A percentile compares a stretch with the other conserved stretches of the same genome.
phyloP scores from a whole-genome alignment of 352 stramenopile genomes.

The Globisporangium paddicum region DNA sequence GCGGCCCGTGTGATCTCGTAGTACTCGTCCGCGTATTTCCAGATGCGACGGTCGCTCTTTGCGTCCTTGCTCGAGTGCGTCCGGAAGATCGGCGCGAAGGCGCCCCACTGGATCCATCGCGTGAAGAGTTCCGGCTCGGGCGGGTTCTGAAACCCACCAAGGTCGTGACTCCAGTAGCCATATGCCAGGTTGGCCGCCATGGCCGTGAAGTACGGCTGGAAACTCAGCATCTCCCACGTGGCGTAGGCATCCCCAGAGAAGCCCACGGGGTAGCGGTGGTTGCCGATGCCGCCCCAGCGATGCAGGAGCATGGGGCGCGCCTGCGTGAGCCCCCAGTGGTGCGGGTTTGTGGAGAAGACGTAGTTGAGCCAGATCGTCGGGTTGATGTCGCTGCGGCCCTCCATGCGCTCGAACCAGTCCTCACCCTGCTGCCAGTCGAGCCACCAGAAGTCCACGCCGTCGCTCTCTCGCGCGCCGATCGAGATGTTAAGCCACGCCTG shows the following conservation, averaged over 20 bases:
- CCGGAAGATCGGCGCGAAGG: constrained; percentile 32
- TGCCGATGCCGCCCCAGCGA: constrained; percentile 44
- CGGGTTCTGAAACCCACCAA: constrained; percentile 30
- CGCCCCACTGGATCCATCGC: constrained; percentile 44
- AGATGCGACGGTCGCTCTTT: constrained; percentile 25
- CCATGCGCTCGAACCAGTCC: constrained; percentile 26
- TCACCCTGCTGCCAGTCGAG: constrained; percentile 61
- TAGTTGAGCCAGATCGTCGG: constrained; percentile 51
- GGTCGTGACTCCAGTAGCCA: constrained; percentile 45
- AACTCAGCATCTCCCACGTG: constrained; percentile 30
- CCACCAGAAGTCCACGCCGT: constrained; percentile 54
- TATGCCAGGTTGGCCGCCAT: constrained; percentile 45
- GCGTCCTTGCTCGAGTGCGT: constrained; percentile 34
- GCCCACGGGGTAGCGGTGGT: constrained; percentile 46
- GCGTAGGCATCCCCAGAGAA: constrained; percentile 44
- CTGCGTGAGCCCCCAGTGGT: constrained; percentile 18
- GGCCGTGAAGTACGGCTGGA: constrained; percentile 46
- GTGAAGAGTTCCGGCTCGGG: constrained; percentile 30
- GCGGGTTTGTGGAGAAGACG: constrained; percentile 34
- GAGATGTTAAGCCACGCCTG: constrained; percentile 25
- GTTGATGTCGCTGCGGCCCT: constrained; percentile 28
- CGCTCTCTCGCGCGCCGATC: constrained; percentile 17
- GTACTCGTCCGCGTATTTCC: constrained; percentile 24
- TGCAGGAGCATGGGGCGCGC: constrained; percentile 34
- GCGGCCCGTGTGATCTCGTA: constrained; percentile 25